These are phyloP conservation scores for Lactuca sativa DNA, from an alignment of 129 eudicot species.

Conservation along the genomic window DNA sequence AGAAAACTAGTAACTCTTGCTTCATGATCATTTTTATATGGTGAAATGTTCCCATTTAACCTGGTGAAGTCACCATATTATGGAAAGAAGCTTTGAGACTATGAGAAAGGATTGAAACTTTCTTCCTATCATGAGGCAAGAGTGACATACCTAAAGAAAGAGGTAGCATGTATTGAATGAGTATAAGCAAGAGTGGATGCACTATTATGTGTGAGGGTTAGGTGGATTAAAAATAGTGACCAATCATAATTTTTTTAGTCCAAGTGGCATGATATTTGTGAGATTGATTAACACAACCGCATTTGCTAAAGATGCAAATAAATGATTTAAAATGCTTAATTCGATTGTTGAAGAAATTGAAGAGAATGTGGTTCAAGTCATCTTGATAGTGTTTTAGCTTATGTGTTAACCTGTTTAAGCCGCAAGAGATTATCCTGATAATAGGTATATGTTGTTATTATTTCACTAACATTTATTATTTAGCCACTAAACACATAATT, in stretches of 20 bases:
- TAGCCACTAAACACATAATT: no score
- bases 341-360: no score
- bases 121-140: conserved; percentile 7
- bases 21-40: not conserved
- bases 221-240: not conserved
- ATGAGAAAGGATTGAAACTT: not conserved
- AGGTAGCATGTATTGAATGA: not conserved
- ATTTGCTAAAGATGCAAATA: no score
- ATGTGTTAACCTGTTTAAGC: conserved; percentile 23
- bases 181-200: conserved; percentile 4
- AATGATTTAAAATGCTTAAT: no score
- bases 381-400: no score
- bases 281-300: no score
- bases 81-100: conserved; percentile 1
- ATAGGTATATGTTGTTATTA: not conserved
- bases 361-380: no score
- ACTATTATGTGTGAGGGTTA: not conserved
- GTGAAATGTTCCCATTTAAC: no score
- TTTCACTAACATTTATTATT: not conserved
- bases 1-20: not conserved
- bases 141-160: conserved; percentile 1
- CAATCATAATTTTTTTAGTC: conserved; percentile 7
- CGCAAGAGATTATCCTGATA: conserved; percentile 41
- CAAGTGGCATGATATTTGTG: not conserved
- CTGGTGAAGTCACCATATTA: not conserved